Base-by-base conservation (phyloP, 139 green algal genomes). In the Chlamydomonas eustigma region DNA sequence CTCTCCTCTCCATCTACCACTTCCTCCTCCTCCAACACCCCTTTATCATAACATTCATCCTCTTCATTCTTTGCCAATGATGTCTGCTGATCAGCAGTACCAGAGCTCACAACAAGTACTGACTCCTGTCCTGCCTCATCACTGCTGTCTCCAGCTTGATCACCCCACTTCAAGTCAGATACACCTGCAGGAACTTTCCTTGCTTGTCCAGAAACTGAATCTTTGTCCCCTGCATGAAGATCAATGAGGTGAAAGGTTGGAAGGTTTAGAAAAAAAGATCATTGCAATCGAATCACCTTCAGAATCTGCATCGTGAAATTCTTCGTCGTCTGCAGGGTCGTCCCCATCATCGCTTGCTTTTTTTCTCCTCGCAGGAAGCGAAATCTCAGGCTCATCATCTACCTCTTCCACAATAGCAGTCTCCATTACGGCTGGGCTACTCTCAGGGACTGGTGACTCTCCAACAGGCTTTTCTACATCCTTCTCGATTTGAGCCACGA, bases 331-430 rank as follows among this genome's bases (percentile, higher is more conserved):
- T 39, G 58, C 69, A 39, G 51, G 76, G n/a, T 82, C 79, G 1
- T 36, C 74, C 68, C 83, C 83, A 18, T 84, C 83, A 51, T 86
- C 83, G 39, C 79, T 85, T 1, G 83, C 83, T 5, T 72, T 63
- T 24, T 72, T 44, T 12, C 77, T 50, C 3, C 77, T 64, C 1
- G 37, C 39, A 0, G 77, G 77, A 2, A 82, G 63, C 6, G 52
- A 68, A 33, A 68, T 68, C 52, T 68, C 52, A 31, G 22, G 12
- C 52, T 68, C 52, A 4, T 68, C 52, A 8, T 35, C 52, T 18
- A 18, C 12, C 44, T 58, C 44, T 28, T 58, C 44, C 44, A 28
- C 44, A 12, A 28, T 18, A 58, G 44, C 44, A 58, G 44, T 18
- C 44, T 58, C 44, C 44, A 68, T 28, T 68, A 37, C 52, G 44